phyloP scores from a whole-genome alignment of 192 early-diverging fungal species.

The Coemansia umbellata region DNA sequence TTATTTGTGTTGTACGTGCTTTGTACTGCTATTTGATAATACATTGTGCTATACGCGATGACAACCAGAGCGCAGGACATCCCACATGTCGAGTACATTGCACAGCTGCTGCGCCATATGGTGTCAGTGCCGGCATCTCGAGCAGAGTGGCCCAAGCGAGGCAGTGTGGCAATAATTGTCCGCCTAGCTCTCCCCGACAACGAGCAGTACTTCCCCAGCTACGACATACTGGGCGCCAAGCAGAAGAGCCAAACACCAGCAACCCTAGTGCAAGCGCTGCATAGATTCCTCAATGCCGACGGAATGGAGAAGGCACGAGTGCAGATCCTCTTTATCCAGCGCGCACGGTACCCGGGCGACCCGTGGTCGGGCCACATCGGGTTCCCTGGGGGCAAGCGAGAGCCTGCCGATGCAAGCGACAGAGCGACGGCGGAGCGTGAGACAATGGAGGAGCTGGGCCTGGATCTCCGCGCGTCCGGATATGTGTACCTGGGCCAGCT shows the following conservation, averaged over 20 bases:
- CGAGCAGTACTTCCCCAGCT: not conserved
- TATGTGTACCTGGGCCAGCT: constrained; percentile 27
- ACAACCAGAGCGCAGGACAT: constrained; percentile 8
- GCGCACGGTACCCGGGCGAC: constrained; percentile 27
- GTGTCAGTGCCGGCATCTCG: constrained; percentile 17
- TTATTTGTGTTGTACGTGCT: too few species aligned
- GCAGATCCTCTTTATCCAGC: constrained; percentile 42
- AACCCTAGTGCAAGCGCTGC: constrained; percentile 7
- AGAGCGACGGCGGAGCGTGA: constrained; percentile 36
- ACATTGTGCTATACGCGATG: too few species aligned
- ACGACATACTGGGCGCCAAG: not conserved
- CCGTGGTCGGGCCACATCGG: constrained; percentile 51
- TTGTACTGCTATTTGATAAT: too few species aligned
- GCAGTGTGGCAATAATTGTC: constrained; percentile 29
- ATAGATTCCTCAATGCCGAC: not conserved
- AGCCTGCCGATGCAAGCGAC: constrained; percentile 7
- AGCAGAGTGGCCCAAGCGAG: constrained; percentile 6
- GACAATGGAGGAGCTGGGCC: constrained; percentile 30
- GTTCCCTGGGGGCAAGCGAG: constrained; percentile 46
- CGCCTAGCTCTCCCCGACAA: constrained; percentile 18
- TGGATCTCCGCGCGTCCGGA: constrained; percentile 6
- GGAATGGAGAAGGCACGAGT: not conserved
- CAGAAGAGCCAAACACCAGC: constrained; percentile 4
- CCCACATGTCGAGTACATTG: constrained; percentile 23
- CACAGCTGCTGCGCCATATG: constrained; percentile 35